Evolutionary conservation across 2,329 filamentous ascomycete genomes (phyloP), one percentile per base, ranked within the genome.

Genomic region (Pseudogymnoascus sp.): DNA sequence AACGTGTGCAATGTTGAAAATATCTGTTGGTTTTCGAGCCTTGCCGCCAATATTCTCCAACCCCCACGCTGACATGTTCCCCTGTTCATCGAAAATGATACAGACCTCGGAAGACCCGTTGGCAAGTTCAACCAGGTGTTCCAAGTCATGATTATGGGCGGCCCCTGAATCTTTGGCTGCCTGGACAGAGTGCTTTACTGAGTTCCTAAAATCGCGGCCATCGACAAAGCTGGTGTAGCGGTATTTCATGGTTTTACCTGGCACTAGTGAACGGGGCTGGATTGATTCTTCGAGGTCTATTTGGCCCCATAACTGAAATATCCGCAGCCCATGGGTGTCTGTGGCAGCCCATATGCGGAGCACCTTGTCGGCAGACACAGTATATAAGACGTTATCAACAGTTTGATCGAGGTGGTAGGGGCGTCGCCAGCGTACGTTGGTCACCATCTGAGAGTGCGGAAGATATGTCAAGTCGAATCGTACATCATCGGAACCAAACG

Each of bases 401-500:
- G 84, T 85, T 70, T 96, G 89, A 36, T 93, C 90, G 12, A 84
- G 76, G 69, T 94, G 85, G 64, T 84, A 83, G 5, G 90, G 90
- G 64, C 84, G 84, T 53, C 90, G 86, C 95, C 95, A 99, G 71
- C 93, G 87, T 63, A 96, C 76, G 63, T 84, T 85, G 2, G 90
- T 93, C n/a, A 99, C 85, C 0, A 87, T 76, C 25, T 83, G 80
- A 1, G 91, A 90, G 71, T 99, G 94, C n/a, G 86, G 80, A 1
- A 99, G 83, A 73, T 97, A 97, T 28, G 87, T 86, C 68, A 96
- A 87, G 68, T 97, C 93, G 74, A 97, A 97, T 61, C 89, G 82
- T 38, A 91, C 88, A 67, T 95, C 88, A 62, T 91, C 87, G 0
- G 85, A 82, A 12, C 91, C 91, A 71, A 93, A 97, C 7, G 88